A percentile compares a stretch with the other conserved stretches of the same genome.
phyloP scores from a whole-genome alignment of 148 eudicot genomes.

The Talinum fruticosum region DNA sequence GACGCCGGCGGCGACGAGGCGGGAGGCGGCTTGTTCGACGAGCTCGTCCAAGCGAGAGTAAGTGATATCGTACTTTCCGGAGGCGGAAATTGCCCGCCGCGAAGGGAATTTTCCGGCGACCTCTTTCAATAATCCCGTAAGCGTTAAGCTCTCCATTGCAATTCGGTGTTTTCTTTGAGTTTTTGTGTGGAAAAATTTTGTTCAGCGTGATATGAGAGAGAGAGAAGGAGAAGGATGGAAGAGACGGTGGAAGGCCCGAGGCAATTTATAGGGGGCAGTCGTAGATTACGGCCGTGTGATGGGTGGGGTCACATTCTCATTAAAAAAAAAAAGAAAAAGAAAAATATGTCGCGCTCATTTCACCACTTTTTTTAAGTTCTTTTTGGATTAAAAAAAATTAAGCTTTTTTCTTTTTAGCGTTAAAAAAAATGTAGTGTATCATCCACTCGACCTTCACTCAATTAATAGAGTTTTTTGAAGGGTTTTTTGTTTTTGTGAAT shows the following conservation, averaged over 20 bases:
- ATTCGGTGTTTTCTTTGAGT: neutral
- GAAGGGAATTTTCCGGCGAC: constrained; percentile 58
- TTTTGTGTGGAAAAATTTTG: neutral
- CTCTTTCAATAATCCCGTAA: constrained; percentile 50
- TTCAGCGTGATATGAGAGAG: neutral
- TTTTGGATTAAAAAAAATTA: too few relatives aligned
- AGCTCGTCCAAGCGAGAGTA: constrained; percentile 51
- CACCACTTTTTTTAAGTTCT: too few relatives aligned
- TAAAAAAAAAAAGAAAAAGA: neutral
- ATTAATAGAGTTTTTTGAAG: too few relatives aligned
- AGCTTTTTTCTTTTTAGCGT: too few relatives aligned
- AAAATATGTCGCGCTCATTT: too few relatives aligned
- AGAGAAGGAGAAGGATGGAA: neutral
- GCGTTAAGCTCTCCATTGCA: constrained; percentile 51
- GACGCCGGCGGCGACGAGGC: constrained; percentile 64
- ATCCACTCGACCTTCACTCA: too few relatives aligned
- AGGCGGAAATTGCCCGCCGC: constrained; percentile 65
- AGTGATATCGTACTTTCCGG: constrained; percentile 62
- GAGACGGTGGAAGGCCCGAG: neutral
- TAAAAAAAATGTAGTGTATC: too few relatives aligned
- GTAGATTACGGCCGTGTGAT: neutral
- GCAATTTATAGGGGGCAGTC: neutral
- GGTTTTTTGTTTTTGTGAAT: too few relatives aligned
- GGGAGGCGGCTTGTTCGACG: constrained; percentile 51
- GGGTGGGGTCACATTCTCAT: neutral